These are phyloP conservation scores for Metschnikowia sp. DNA, from an alignment of 805 yeast genomes.

Conservation along the genomic window DNA sequence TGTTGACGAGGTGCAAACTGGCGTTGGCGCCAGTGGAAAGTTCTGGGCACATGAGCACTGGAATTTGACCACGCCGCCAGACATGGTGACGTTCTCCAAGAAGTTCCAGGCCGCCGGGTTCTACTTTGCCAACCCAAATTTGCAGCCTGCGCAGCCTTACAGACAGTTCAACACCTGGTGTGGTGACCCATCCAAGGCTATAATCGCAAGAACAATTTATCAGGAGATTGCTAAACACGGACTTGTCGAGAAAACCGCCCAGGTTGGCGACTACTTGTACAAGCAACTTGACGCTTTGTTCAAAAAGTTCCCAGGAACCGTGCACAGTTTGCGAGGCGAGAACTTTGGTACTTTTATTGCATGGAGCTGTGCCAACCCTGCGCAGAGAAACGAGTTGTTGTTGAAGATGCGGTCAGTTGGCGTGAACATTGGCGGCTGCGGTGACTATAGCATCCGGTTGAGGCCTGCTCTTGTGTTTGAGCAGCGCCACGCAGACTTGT, in stretches of 20 bases:
- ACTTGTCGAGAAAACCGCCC: slow-evolving; percentile 45
- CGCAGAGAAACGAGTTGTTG: slow-evolving; percentile 47
- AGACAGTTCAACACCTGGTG: slow-evolving; percentile 80
- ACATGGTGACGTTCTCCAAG: slow-evolving; percentile 68
- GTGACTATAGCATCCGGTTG: slow-evolving; percentile 54
- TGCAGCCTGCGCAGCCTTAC: slow-evolving; percentile 59
- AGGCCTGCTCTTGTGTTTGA: slow-evolving; percentile 66
- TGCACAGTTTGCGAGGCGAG: slow-evolving; percentile 58
- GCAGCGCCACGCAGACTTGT: slow-evolving; percentile 57
- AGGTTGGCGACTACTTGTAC: slow-evolving; percentile 55
- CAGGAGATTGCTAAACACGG: slow-evolving; percentile 50
- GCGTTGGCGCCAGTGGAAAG: slow-evolving; percentile 70
- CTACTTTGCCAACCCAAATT: slow-evolving; percentile 56
- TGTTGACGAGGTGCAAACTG: slow-evolving; percentile 73
- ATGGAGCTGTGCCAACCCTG: slow-evolving; percentile 49
- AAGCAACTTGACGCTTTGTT: slow-evolving; percentile 38
- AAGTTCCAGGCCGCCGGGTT: slow-evolving; percentile 74
- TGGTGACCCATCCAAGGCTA: slow-evolving; percentile 69
- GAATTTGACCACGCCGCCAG: slow-evolving; percentile 58
- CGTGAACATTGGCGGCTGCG: slow-evolving; percentile 67
- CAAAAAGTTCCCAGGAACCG: slow-evolving; percentile 37
- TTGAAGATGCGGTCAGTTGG: slow-evolving; percentile 47
- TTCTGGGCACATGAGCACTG: slow-evolving; percentile 75
- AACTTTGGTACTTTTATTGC: slow-evolving; percentile 64
- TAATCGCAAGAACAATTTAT: slow-evolving; percentile 58